A percentile compares a stretch with the other conserved stretches of the same genome.
Evolutionary conservation across 257 asterid species (phyloP).

Genomic region (Gynochthodes officinalis): DNA sequence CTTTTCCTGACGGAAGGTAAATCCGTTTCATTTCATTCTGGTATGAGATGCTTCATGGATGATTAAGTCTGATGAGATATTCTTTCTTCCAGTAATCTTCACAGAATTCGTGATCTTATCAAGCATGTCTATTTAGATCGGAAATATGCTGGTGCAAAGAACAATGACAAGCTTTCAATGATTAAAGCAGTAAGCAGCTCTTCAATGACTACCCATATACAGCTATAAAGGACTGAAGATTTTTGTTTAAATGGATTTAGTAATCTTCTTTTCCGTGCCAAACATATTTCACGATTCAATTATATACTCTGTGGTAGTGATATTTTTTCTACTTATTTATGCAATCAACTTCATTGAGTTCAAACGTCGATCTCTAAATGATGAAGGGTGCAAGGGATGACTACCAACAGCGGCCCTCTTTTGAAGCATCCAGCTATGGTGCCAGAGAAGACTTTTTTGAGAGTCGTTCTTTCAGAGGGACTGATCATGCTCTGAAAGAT

Average conservation of each 20-base stretch:
- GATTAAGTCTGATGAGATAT: slow-evolving; percentile 12
- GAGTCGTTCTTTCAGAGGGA: slow-evolving; percentile 31
- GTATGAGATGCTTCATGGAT: slow-evolving; percentile 5
- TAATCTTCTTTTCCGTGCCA: not conserved
- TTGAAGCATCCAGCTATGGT: slow-evolving; percentile 26
- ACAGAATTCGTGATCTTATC: slow-evolving; percentile 66
- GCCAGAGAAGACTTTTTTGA: slow-evolving; percentile 32
- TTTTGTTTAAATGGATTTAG: not conserved
- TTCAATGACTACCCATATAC: not conserved
- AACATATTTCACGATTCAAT: too few relatives aligned
- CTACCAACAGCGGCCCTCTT: slow-evolving; percentile 25
- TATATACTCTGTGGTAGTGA: not conserved
- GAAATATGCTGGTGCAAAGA: slow-evolving; percentile 55
- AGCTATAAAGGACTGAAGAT: not conserved
- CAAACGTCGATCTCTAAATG: slow-evolving; percentile 4
- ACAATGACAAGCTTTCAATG: slow-evolving; percentile 30
- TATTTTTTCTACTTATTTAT: not conserved
- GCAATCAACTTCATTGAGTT: not conserved
- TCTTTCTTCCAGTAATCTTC: slow-evolving; percentile 54
- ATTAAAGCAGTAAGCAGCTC: slow-evolving; percentile 44
- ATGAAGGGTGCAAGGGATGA: slow-evolving; percentile 29
- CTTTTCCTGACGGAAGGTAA: slow-evolving; percentile 69
- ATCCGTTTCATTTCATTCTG: not conserved
- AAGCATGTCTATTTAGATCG: slow-evolving; percentile 60
- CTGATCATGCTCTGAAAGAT: slow-evolving; percentile 28